Base-by-base conservation (phyloP, 345 rosid genomes). In the Eucalyptus albens region DNA sequence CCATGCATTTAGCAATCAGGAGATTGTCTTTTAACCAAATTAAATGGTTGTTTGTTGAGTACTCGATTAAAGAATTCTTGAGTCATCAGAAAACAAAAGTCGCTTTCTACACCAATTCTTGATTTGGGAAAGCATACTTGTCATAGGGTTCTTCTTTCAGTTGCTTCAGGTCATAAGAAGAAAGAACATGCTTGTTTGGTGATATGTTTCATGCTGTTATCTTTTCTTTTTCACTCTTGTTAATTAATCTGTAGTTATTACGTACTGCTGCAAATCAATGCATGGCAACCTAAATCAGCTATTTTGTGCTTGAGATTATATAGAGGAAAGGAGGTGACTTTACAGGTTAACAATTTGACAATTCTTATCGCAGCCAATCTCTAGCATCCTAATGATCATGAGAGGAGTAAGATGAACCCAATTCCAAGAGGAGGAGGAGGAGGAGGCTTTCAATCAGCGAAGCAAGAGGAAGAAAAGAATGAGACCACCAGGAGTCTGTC, bases 391-490 rank as follows among this genome's bases (percentile, higher is more conserved):
- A 89, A 92, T 92, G 88, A 93, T 93, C 94, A 89, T 81, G 90
- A 85, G 90, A 88, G 87, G 22, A 42, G 45, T 89, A 93, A 90
- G 94, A 95, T 94, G 96, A 95, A 92, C 88, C 87, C 92, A 92
- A 93, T 91, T 92, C 89, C 96, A 88, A 90, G 91, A 91, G 96
- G 53, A 51, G 56, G 91, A 91, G 96, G 91, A 65, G 88, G 56
- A 88, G 93, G 92, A 31, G 95, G 50, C 53, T 77, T 90, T 86
- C 92, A 90, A 91, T 86, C 27, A 15, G 92, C 95, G 80, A 96
- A 95, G 92, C 95, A 92, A 92, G 98, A 95, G 89, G 95, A 90
- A 49, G 97, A 94, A 56, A 88, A 47, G 56, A 87, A 50, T 65
- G 81, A 86, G 40, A 86, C 33, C 51, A 86, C 51, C 22, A 89